A percentile compares a stretch with the other conserved stretches of the same genome.
phyloP scores from a whole-genome alignment of 495 filamentous ascomycete genomes.

The Podospora tetraspora region DNA sequence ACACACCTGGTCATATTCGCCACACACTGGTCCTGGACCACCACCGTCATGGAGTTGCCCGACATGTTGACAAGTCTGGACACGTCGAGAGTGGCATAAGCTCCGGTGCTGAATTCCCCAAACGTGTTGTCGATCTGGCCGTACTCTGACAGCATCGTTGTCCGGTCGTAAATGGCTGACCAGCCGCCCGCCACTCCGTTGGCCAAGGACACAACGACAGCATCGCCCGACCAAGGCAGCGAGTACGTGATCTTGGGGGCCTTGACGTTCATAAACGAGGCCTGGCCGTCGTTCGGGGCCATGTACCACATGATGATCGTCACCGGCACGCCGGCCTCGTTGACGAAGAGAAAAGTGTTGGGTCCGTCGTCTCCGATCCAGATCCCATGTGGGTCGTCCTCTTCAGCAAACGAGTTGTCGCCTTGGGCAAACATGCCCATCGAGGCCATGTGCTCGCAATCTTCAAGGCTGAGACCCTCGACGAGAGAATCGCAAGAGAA shows the following conservation, averaged over 20 bases:
- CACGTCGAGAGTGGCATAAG: slow-evolving; percentile 32
- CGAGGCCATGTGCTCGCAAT: slow-evolving; percentile 25
- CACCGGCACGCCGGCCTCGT: slow-evolving; percentile 21
- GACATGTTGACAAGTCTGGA: slow-evolving; percentile 37
- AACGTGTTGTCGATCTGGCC: slow-evolving; percentile 38
- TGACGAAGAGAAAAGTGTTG: slow-evolving; percentile 29
- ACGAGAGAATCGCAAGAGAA: slow-evolving; percentile 14
- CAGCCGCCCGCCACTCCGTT: slow-evolving; percentile 29
- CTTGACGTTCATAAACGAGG: slow-evolving; percentile 26
- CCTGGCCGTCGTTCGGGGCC: slow-evolving; percentile 12
- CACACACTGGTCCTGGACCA: slow-evolving; percentile 16
- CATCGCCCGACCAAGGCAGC: slow-evolving; percentile 13
- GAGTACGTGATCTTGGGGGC: slow-evolving; percentile 27
- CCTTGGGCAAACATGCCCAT: slow-evolving; percentile 29
- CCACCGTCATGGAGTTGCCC: slow-evolving; percentile 29
- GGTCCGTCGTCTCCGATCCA: slow-evolving; percentile 25
- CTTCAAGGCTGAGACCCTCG: slow-evolving; percentile 16
- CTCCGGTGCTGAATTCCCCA: slow-evolving; percentile 32
- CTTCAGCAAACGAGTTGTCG: slow-evolving; percentile 13
- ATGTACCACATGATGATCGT: slow-evolving; percentile 25
- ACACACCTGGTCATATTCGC: slow-evolving; percentile 22
- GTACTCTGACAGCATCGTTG: slow-evolving; percentile 23
- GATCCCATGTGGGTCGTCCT: slow-evolving; percentile 16
- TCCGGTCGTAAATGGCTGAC: slow-evolving; percentile 27
- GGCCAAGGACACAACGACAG: slow-evolving; percentile 22